These are phyloP conservation scores for Fragilaria radians DNA, from an alignment of 108 stramenopile genomes.

Conservation along the genomic window DNA sequence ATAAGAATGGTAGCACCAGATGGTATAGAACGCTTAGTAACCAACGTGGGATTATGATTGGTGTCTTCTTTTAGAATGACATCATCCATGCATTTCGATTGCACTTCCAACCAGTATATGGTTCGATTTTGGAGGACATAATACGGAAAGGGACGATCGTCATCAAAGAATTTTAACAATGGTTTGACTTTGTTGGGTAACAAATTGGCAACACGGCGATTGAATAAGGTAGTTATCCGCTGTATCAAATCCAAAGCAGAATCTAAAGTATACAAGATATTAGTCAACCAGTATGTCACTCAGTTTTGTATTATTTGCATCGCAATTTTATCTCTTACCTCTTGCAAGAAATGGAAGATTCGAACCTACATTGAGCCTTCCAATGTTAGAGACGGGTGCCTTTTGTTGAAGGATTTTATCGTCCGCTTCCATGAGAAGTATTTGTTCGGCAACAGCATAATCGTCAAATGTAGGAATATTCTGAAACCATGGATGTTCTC, in stretches of 20 bases:
- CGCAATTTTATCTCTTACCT: too few relatives aligned
- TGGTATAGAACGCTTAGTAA: neutral
- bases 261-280: too few relatives aligned
- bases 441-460: slow-evolving; percentile 2
- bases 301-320: too few relatives aligned
- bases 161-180: neutral
- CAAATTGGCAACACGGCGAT: neutral
- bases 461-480: neutral
- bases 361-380: neutral
- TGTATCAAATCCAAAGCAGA: too few relatives aligned
- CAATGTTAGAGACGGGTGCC: neutral
- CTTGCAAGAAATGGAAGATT: neutral
- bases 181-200: neutral
- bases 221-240: neutral
- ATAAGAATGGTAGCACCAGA: neutral
- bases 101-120: slow-evolving; percentile 3
- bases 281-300: too few relatives aligned
- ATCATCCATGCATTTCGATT: neutral
- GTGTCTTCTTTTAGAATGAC: neutral
- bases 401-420: neutral
- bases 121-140: slow-evolving; percentile 4
- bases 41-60: too few relatives aligned
- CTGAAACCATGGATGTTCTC: too few relatives aligned
- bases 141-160: neutral
- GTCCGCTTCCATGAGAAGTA: neutral